Percentiles rank a stretch among this genome's conserved stretches.
Evolutionary conservation across 2,329 filamentous ascomycete species (phyloP).

Genomic region (Monosporascus sp.): DNA sequence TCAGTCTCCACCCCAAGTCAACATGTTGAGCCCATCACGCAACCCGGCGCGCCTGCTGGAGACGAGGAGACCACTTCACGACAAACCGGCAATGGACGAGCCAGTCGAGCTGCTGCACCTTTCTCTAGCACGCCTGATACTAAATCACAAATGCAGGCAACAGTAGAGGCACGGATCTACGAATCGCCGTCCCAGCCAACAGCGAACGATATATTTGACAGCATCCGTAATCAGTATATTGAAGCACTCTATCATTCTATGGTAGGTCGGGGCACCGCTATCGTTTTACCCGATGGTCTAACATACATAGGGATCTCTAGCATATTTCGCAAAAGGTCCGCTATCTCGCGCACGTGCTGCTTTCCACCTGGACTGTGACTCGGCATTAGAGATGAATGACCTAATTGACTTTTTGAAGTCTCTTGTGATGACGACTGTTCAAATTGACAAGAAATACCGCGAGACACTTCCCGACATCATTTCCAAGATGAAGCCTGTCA

Average conservation of each 20-base stretch:
- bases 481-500: constrained; percentile 47
- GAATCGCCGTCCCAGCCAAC: constrained; percentile 32
- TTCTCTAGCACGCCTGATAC: background rate
- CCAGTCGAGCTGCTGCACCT: constrained; percentile 1
- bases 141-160: constrained; percentile 6
- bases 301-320: constrained; percentile 60
- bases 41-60: constrained; percentile 8
- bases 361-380: constrained; percentile 60
- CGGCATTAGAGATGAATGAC: constrained; percentile 56
- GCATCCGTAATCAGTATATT: constrained; percentile 54
- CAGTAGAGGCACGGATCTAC: constrained; percentile 7
- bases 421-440: constrained; percentile 59
- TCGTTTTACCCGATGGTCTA: constrained; percentile 20
- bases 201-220: constrained; percentile 51
- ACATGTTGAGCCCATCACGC: constrained; percentile 4
- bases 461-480: constrained; percentile 63
- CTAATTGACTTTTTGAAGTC: constrained; percentile 65
- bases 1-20: constrained; percentile 31
- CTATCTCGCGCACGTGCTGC: constrained; percentile 69
- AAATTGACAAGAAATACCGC: constrained; percentile 77
- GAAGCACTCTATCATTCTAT: constrained; percentile 60
- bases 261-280: constrained; percentile 35
- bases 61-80: constrained; percentile 4
- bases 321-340: constrained; percentile 80
- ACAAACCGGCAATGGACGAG: constrained; percentile 2